Base-by-base conservation (phyloP, 176 grass and related monocot species). In the Zoysia japonica region DNA sequence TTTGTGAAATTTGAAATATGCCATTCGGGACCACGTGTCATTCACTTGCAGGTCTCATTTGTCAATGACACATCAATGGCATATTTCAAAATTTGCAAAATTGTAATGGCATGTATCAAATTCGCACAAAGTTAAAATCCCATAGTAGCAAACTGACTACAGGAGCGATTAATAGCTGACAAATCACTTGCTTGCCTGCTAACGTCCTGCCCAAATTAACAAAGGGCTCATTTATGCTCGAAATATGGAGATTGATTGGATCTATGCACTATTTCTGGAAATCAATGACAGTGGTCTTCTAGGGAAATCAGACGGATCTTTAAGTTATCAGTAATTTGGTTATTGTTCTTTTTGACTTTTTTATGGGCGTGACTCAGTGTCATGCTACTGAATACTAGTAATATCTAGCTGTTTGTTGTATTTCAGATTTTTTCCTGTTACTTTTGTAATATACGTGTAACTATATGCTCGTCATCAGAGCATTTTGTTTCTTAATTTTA, bases 211-310 rank as follows among this genome's bases (percentile, higher is more conserved):
- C 28, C 28, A 61, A 28, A 28, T 28, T 20, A 61, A 61, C 9
- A 61, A 61, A 61, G 36, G 66, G 41, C 12, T 3, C 62, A 2
- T 38, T 6, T 9, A 19, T 72, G 59, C 56, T 9, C 1, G 55
- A 28, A 70, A 35, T 10, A 54, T n/a, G 37, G 28, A 70, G 84
- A 52, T 64, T 68, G 61, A 56, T 65, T 80, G 76, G 82, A 89
- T 80, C 72, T 65, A 36, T 66, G 19, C 6, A 70, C 50, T 51
- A 11, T 56, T 85, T 66, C 17, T 56, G 45, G 28, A 54, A 62
- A 75, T 1, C 46, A 6, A 47, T 75, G 63, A 45, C 62, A 5
- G 6, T 42, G 40, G n/a, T 12, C 49, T 67, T 6, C 69, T 70
- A 63, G 11, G 44, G 48, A 42, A 62, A 6, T 42, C 38, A 61